Evolutionary conservation across 805 yeast species (phyloP).

Genomic region (Zygoascus tannicola): DNA sequence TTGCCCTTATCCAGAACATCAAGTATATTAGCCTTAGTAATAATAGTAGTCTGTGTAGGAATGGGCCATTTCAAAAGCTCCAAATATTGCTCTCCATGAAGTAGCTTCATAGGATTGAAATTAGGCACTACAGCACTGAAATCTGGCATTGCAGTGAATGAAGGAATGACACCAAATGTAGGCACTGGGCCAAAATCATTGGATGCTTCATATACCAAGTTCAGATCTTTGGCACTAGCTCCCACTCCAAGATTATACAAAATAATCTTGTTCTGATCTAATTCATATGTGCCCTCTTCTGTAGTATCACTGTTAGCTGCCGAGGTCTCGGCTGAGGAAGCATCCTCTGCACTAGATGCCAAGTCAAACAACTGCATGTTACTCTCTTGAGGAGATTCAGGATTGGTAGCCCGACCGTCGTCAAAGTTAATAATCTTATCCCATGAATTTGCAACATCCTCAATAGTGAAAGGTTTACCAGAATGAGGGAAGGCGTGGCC

Average conservation of each 20-base stretch:
- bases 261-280: slow-evolving; percentile 61
- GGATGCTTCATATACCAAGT: slow-evolving; percentile 70
- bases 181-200: slow-evolving; percentile 78
- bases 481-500: slow-evolving; percentile 56
- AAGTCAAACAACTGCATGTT: slow-evolving; percentile 61
- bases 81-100: slow-evolving; percentile 93
- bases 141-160: slow-evolving; percentile 41
- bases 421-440: slow-evolving; percentile 55
- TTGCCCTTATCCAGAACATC: slow-evolving; percentile 77
- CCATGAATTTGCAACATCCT: slow-evolving; percentile 63
- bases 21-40: slow-evolving; percentile 56
- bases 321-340: slow-evolving; percentile 36
- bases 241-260: slow-evolving; percentile 88
- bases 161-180: slow-evolving; percentile 82
- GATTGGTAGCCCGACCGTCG: slow-evolving; percentile 43
- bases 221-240: slow-evolving; percentile 64
- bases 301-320: slow-evolving; percentile 35
- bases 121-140: slow-evolving; percentile 58
- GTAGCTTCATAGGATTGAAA: slow-evolving; percentile 79
- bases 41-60: slow-evolving; percentile 58
- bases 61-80: slow-evolving; percentile 68
- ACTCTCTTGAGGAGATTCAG: slow-evolving; percentile 62
- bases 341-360: slow-evolving; percentile 34
- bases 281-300: slow-evolving; percentile 43
- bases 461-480: slow-evolving; percentile 44